These are phyloP conservation scores for Fusarium oxysporum DNA, from an alignment of 2,329 filamentous ascomycete species.

Conservation along the genomic window DNA sequence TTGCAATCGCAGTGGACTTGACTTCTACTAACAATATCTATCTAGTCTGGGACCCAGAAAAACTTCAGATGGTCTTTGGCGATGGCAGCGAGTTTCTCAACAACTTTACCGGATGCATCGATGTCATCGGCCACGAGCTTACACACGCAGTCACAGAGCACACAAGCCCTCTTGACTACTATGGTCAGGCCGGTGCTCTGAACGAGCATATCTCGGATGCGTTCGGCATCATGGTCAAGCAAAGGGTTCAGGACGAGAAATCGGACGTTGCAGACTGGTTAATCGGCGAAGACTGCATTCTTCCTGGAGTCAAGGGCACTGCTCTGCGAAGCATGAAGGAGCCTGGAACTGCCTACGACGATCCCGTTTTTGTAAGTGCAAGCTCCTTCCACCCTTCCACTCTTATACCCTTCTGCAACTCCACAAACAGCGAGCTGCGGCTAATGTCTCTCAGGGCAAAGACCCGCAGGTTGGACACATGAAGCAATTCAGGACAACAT, in stretches of 20 bases:
- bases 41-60: constrained; percentile 61
- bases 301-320: constrained; percentile 62
- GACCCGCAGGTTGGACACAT: constrained; percentile 65
- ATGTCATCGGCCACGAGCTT: constrained; percentile 69
- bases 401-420: too few relatives aligned
- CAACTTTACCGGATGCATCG: constrained; percentile 63
- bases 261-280: constrained; percentile 64
- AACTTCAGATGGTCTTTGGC: constrained; percentile 66
- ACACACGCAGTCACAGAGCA: constrained; percentile 67
- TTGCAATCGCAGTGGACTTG: neutral
- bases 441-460: constrained; percentile 54
- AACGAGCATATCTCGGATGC: constrained; percentile 69
- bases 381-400: neutral
- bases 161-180: constrained; percentile 62
- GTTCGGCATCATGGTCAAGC: constrained; percentile 69
- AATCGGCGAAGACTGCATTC: constrained; percentile 64
- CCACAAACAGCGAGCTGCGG: neutral
- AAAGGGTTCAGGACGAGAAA: constrained; percentile 59
- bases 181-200: constrained; percentile 64
- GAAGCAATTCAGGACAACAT: constrained; percentile 54
- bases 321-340: constrained; percentile 66
- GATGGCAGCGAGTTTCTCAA: constrained; percentile 64
- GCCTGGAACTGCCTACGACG: constrained; percentile 64
- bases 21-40: constrained; percentile 22
- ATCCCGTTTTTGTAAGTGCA: constrained; percentile 58